Conservation (phyloP, 805 yeast genomes). For the Metschnikowia drakensbergensis region DNA sequence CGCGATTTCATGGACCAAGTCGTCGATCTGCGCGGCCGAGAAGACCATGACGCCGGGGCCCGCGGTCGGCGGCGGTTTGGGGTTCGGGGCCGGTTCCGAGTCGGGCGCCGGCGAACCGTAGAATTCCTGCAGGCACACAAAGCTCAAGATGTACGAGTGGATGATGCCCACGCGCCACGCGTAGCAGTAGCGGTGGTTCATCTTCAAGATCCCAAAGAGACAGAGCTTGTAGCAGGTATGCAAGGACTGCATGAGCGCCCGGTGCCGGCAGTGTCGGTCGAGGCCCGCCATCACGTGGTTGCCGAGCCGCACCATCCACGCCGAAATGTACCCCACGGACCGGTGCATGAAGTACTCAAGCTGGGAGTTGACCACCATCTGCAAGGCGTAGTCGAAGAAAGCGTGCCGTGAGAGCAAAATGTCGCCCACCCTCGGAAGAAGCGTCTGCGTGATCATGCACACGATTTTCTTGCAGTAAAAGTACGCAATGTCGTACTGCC, state of each 20-base stretch:
- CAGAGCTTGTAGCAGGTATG: conserved; percentile 9
- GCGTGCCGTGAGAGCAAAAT: conserved; percentile 11
- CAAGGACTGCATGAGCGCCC: conserved; percentile 9
- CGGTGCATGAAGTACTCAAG: conserved; percentile 15
- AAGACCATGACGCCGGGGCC: neutral
- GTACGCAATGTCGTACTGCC: conserved; percentile 6
- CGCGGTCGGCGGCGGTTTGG: too few species aligned
- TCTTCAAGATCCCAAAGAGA: conserved; percentile 12
- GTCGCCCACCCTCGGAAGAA: conserved; percentile 11
- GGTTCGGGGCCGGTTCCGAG: neutral
- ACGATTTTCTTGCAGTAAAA: conserved; percentile 17
- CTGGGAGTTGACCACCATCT: conserved; percentile 11
- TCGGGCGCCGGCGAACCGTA: conserved; percentile 5
- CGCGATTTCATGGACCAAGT: neutral
- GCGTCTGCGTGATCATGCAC: conserved; percentile 10
- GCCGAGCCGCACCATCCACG: conserved; percentile 13
- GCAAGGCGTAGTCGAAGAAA: conserved; percentile 8
- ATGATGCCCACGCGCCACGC: conserved; percentile 20
- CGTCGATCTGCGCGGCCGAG: neutral
- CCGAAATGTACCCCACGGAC: conserved; percentile 8
- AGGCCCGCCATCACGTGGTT: conserved; percentile 1
- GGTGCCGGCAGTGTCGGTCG: conserved; percentile 1
- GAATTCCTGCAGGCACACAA: conserved; percentile 11
- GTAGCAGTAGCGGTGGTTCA: conserved; percentile 18
- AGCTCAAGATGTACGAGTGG: conserved; percentile 13